Evolutionary conservation across 2,329 filamentous ascomycete genomes (phyloP).

Genomic region (Myriosclerotinia curreyana): DNA sequence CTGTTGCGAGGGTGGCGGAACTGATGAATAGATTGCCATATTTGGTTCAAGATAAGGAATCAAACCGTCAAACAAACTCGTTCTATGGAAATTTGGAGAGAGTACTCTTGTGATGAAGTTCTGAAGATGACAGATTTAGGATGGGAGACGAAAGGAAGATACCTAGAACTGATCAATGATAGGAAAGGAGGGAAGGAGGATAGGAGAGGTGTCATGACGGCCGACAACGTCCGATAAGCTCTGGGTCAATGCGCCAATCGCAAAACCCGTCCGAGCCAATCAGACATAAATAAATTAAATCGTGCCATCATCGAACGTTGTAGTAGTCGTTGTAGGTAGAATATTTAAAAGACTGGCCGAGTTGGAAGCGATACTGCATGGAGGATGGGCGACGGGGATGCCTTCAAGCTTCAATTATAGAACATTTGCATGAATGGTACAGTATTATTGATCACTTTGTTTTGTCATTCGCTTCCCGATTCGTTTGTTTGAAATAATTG

Average conservation of each 20-base stretch:
- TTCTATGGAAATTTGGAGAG: background rate
- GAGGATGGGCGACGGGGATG: background rate
- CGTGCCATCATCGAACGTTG: background rate
- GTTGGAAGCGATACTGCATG: too few relatives aligned
- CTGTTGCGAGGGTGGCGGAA: slow-evolving; percentile 48
- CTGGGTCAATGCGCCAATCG: background rate
- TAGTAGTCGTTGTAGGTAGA: background rate
- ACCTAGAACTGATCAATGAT: background rate
- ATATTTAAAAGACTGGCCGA: background rate
- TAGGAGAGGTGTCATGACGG: background rate
- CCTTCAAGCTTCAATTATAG: background rate
- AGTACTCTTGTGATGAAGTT: background rate
- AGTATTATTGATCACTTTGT: background rate
- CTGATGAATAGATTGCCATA: slow-evolving; percentile 54
- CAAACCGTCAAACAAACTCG: background rate
- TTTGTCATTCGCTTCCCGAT: background rate
- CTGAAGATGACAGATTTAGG: slow-evolving; percentile 2
- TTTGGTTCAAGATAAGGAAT: slow-evolving; percentile 25
- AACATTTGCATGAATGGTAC: background rate
- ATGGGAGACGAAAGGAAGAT: background rate
- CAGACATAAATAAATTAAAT: background rate
- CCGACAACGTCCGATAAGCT: slow-evolving; percentile 6
- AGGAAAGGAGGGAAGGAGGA: background rate
- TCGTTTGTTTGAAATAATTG: background rate
- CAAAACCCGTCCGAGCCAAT: background rate